phyloP scores from a whole-genome alignment of 2,329 filamentous ascomycete genomes.

The Alternaria novae-zelandiae region DNA sequence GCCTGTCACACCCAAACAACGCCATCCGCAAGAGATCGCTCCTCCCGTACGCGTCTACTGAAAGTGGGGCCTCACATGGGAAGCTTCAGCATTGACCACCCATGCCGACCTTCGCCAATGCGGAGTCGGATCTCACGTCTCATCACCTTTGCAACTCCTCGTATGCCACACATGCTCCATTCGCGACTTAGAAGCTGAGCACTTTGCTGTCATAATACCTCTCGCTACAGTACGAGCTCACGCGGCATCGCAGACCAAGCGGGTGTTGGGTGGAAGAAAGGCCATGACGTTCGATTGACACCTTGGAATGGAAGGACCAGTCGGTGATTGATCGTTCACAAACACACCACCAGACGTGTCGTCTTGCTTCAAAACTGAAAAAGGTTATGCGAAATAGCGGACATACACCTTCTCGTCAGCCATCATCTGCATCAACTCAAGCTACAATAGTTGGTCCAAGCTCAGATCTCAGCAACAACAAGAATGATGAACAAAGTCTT shows the following conservation, averaged over 20 bases:
- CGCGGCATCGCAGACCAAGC: background rate
- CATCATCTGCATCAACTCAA: background rate
- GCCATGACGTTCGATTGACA: background rate
- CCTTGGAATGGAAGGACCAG: background rate
- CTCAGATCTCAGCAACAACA: background rate
- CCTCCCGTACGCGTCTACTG: background rate
- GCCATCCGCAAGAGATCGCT: background rate
- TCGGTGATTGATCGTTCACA: background rate
- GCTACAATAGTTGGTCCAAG: background rate
- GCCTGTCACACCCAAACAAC: background rate
- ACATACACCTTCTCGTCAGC: background rate
- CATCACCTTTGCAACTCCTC: background rate
- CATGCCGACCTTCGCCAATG: background rate
- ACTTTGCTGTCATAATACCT: background rate
- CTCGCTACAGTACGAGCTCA: background rate
- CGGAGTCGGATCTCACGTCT: background rate
- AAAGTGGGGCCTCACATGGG: background rate
- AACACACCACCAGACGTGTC: background rate
- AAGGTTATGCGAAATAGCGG: background rate
- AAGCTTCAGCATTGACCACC: background rate
- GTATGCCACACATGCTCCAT: background rate
- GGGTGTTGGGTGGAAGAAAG: background rate
- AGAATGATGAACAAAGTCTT: background rate
- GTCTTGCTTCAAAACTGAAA: background rate
- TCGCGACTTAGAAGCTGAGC: background rate